These are phyloP conservation scores for Xylariales sp. DNA, from an alignment of 2,329 filamentous ascomycete species.

Conservation along the genomic window DNA sequence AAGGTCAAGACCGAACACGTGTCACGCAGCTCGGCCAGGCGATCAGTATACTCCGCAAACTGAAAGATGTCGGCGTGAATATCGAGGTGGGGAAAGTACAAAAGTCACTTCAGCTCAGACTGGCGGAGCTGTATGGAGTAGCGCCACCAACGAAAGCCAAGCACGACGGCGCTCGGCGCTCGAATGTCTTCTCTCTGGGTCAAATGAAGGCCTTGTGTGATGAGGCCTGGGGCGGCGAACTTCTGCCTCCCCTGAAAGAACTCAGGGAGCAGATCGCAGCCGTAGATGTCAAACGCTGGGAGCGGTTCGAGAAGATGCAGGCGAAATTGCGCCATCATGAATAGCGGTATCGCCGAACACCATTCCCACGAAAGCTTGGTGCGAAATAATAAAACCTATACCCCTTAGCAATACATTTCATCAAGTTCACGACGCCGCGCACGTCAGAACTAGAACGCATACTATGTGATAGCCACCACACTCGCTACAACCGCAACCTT, in stretches of 20 bases:
- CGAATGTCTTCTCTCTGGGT: constrained; percentile 24
- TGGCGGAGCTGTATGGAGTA: constrained; percentile 30
- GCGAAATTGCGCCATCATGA: too few relatives aligned
- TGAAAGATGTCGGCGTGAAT: constrained; percentile 27
- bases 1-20: not conserved
- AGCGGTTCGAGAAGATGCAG: too few relatives aligned
- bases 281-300: too few relatives aligned
- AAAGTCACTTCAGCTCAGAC: constrained; percentile 23
- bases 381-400: too few relatives aligned
- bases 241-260: constrained; percentile 26
- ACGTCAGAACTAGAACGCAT: too few relatives aligned
- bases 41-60: constrained; percentile 28
- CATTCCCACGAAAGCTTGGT: too few relatives aligned
- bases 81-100: constrained; percentile 18
- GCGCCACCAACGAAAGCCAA: constrained; percentile 14
- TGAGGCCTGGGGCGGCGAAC: constrained; percentile 29
- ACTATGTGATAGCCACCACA: too few relatives aligned
- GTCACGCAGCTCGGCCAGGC: constrained; percentile 22
- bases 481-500: too few relatives aligned
- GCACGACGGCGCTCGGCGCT: constrained; percentile 16
- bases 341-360: too few relatives aligned
- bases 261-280: constrained; percentile 13
- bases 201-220: constrained; percentile 33
- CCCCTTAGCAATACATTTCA: too few relatives aligned
- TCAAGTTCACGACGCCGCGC: too few relatives aligned